These are phyloP conservation scores for Lodderomyces metapsilosis DNA, from an alignment of 1,139 yeast genomes.

Conservation along the genomic window DNA sequence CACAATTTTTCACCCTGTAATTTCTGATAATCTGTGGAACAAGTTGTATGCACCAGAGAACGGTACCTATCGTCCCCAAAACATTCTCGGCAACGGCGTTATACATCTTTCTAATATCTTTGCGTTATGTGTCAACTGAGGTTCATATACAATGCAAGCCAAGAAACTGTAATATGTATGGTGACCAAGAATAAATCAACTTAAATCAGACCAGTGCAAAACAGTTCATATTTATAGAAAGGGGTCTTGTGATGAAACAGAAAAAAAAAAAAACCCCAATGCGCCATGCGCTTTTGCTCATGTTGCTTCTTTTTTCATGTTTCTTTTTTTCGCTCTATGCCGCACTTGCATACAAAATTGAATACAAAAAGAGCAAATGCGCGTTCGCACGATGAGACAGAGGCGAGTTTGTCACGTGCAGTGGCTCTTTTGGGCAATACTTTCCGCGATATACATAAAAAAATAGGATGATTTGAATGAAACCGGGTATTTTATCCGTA, in stretches of 20 bases:
- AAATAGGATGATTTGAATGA: too few relatives aligned
- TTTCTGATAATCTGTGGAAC: conserved; percentile 81
- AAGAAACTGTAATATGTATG: neutral
- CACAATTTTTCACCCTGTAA: conserved; percentile 71
- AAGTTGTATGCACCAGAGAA: conserved; percentile 87
- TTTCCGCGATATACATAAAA: too few relatives aligned
- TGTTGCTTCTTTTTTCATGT: neutral
- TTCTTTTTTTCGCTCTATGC: neutral
- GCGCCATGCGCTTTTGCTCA: neutral
- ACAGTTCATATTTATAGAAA: too few relatives aligned
- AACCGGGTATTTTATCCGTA: neutral
- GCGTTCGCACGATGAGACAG: neutral
- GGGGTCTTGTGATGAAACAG: too few relatives aligned
- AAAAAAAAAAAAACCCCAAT: too few relatives aligned
- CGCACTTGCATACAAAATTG: neutral
- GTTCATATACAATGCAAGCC: neutral
- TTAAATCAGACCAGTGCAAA: too few relatives aligned
- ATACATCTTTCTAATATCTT: conserved; percentile 14
- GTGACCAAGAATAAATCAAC: too few relatives aligned
- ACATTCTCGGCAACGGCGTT: conserved; percentile 62
- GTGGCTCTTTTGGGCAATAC: neutral
- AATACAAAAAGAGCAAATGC: neutral
- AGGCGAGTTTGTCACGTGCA: neutral
- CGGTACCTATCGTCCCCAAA: conserved; percentile 85
- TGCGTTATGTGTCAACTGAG: neutral